Base-by-base conservation (phyloP, 2,329 filamentous ascomycete species). In the Microthyrium microscopicum region DNA sequence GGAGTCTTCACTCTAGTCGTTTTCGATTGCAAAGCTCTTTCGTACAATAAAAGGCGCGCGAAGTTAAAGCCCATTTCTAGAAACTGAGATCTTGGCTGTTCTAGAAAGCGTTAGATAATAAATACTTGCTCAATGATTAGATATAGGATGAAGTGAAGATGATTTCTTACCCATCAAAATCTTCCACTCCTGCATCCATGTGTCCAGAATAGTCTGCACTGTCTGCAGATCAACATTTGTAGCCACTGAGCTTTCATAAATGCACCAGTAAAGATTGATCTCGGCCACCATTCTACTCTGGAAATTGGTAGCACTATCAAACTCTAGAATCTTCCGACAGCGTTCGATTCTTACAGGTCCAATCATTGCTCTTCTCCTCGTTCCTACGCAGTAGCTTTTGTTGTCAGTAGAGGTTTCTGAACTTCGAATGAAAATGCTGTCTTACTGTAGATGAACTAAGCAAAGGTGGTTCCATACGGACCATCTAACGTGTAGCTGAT, bases 221-320 rank as follows among this genome's bases (percentile, higher is more conserved):
- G 50, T 49, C 2, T 52, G 41, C 2, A 58, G 39, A 35, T 58
- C 51, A 3, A 53, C 41, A 0, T 44, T 33, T 9, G 42, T 37
- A 3, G 39, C 39, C 13, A 46, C 50, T 20, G 49, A 52, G 21
- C 53, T 50, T 32, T 55, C 47, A 36, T 62, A 61, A 4, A 62
- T 54, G 15, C 54, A 53, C 57, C 58, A 61, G 36, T 62, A 63
- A 1, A 62, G 44, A 32, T 54, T 45, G 3, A 61, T 48, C 37
- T 63, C 59, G 3, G 57, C 58, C 5, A 59, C 54, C 58, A 62
- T 62, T 12, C 59, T 46, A n/a, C 49, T 44, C 39, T 62, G 58
- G 33, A 58, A 62, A 33, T 62, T 62, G 0, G 52, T 60, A 8
- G 49, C 46, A 36, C 52, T 49, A 26, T 57, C 53, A 4, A 50